Base-by-base conservation (phyloP, 352 stramenopile species). In the Globisporangium nodosum region DNA sequence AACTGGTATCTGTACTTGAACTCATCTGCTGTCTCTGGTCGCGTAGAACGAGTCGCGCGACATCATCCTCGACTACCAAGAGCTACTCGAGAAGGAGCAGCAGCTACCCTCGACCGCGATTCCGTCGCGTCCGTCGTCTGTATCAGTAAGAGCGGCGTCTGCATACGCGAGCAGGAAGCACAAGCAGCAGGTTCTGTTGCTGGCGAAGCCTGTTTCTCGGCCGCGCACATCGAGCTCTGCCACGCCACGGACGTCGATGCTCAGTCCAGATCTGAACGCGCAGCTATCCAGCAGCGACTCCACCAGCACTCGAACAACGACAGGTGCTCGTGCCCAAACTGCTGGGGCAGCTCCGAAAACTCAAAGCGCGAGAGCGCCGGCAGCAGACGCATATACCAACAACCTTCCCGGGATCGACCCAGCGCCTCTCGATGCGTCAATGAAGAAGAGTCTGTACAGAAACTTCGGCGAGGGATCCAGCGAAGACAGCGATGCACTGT, bases 61-160 rank as follows among this genome's bases (percentile, higher is more conserved):
- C 31, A 81, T 90, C 52, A 73, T 90, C 56, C 65, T 90, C 21
- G 76, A 88, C 55, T 89, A 92, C 52, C 73, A 81, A 24, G 66
- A 76, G 27, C 54, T 88, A 8, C 64, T 87, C 0, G 70, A 85
- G 49, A 71, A 69, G 60, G 70, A 80, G 54, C 66, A 74, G 24
- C 65, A 68, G 20, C 45, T 66, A 9, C 18, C 45, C 42, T n/a
- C 49, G 59, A 18, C 51, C 37, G 46, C 53, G 49, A 33, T 66
- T 20, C 64, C 72, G 16, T 75, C 63, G 46, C 65, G 75, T 1
- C 71, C 75, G 35, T 67, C 69, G 13, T 80, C 76, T 11, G 70
- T 68, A 0, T 49, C 73, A 21, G 62, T 1, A 2, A 35, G 21
- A 45, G 67, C 54, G 0, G 24, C 52, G 2, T 61, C 64, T n/a